These are phyloP conservation scores for Arxiozyma telluris DNA, from an alignment of 1,139 yeast species.

Conservation along the genomic window DNA sequence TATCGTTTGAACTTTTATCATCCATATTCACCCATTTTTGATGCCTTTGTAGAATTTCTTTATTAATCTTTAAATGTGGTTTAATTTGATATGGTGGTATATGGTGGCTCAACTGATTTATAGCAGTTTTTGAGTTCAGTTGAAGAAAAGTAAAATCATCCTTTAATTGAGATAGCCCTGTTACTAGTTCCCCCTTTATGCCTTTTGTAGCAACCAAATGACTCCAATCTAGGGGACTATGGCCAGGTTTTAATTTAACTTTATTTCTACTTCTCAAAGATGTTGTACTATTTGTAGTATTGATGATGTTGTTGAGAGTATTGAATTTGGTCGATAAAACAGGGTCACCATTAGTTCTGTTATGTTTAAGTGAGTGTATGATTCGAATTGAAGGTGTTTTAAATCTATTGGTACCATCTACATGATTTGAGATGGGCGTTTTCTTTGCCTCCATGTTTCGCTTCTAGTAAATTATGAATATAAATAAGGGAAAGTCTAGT, in stretches of 20 bases:
- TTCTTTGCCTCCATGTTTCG: background rate
- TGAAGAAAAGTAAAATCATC: slow-evolving; percentile 7
- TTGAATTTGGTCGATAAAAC: background rate
- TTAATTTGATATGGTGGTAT: slow-evolving; percentile 21
- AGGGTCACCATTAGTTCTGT: background rate
- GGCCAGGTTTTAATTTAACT: slow-evolving; percentile 28
- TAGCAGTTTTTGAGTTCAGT: slow-evolving; percentile 12
- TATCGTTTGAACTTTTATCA: slow-evolving; percentile 28
- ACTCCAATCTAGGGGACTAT: slow-evolving; percentile 30
- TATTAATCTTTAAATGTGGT: slow-evolving; percentile 45
- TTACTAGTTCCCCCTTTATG: slow-evolving; percentile 16
- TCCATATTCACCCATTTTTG: slow-evolving; percentile 3
- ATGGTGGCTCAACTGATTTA: slow-evolving; percentile 13
- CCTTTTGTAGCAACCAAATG: slow-evolving; percentile 13
- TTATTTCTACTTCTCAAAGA: slow-evolving; percentile 19
- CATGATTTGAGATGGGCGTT: background rate
- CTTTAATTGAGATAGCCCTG: slow-evolving; percentile 5
- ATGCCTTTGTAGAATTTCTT: slow-evolving; percentile 55
- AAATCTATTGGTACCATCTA: background rate
- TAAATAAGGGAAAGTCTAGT: background rate
- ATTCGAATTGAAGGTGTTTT: background rate
- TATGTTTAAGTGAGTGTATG: background rate
- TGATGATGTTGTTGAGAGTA: background rate
- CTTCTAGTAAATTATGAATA: too few relatives aligned
- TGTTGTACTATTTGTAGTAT: slow-evolving; percentile 4